These are phyloP conservation scores for Blastocladiella emersonii DNA, from an alignment of 371 early-diverging fungal species.

Conservation along the genomic window DNA sequence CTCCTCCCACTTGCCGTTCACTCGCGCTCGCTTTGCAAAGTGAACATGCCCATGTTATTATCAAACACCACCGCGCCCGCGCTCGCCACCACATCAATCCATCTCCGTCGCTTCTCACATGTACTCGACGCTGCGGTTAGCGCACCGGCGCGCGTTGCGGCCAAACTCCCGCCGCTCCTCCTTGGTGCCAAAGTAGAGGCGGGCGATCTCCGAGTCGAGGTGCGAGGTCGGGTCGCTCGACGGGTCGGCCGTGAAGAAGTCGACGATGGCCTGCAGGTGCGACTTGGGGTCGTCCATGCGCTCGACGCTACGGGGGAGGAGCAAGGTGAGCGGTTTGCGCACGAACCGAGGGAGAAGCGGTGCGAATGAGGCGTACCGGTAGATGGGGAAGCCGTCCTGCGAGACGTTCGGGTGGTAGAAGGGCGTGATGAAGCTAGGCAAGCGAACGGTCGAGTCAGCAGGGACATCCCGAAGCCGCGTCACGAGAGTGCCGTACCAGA, in stretches of 20 bases:
- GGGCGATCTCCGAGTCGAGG: slow-evolving; percentile 29
- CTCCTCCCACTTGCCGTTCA: no score
- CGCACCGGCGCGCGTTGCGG: slow-evolving; percentile 35
- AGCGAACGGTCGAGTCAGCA: no score
- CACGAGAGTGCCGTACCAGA: slow-evolving; percentile 1
- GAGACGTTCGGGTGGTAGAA: slow-evolving; percentile 41
- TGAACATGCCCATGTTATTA: no score
- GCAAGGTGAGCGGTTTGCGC: background rate
- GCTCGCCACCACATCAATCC: no score
- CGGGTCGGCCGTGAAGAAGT: slow-evolving; percentile 24
- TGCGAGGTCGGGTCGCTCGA: slow-evolving; percentile 31
- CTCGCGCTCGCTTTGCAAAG: no score
- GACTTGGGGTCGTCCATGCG: slow-evolving; percentile 22
- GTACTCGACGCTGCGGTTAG: slow-evolving; percentile 30
- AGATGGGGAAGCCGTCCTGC: slow-evolving; percentile 35
- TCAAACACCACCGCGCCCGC: no score
- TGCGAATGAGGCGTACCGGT: slow-evolving; percentile 12
- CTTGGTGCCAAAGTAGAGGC: slow-evolving; percentile 30
- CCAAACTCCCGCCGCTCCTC: slow-evolving; percentile 31
- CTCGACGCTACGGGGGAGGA: slow-evolving; percentile 12
- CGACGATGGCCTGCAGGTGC: slow-evolving; percentile 20
- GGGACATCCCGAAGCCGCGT: no score
- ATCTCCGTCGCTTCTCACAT: no score
- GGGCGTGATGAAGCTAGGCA: slow-evolving; percentile 27
- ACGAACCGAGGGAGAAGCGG: background rate